Evolutionary conservation across 345 rosid genomes (phyloP), one percentile per base, ranked within the genome.

Genomic region (Litchi chinensis): DNA sequence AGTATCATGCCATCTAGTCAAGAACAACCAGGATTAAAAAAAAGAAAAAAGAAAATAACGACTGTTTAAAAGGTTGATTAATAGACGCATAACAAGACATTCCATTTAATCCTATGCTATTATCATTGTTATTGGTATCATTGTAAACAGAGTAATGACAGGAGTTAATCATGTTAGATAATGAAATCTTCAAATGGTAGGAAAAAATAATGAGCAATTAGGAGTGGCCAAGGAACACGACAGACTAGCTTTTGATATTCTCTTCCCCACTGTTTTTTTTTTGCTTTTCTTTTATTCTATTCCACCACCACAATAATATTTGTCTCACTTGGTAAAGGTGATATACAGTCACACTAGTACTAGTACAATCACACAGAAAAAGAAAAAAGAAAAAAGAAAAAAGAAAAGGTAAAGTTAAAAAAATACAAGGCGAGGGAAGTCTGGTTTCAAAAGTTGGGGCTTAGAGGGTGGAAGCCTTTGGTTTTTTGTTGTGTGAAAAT

Each of bases 101-200:
- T 46, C 52, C 12, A 46, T 46, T 46, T 11, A 46, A 46, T 46
- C 52, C 52, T 7, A 46, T 46, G 4, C 52, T 7, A 11, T 46
- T 46, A 46, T 46, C 10, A 46, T 46, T 46, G 52, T 46, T 46
- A 46, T 46, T 46, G 8, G 52, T 46, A 46, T 46, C 8, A 46
- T 46, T 5, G 22, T 54, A 41, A 66, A 74, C 60, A 71, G 26
- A 67, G 70, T 12, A 65, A 68, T 57, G 72, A 64, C 44, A 8
- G 57, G 71, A 72, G 77, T 60, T 41, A 63, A 76, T 76, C 10
- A 48, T 62, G 74, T 26, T 56, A 73, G 56, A 68, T 13, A 56
- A 76, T 70, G 73, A 70, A 78, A 74, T 65, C 76, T 81, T 76
- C 6, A 43, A 57, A 66, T 18, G 26, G 68, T 24, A 77, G 70